Evolutionary conservation across 2,329 filamentous ascomycete genomes (phyloP).

Genomic region (Epichloe typhina): DNA sequence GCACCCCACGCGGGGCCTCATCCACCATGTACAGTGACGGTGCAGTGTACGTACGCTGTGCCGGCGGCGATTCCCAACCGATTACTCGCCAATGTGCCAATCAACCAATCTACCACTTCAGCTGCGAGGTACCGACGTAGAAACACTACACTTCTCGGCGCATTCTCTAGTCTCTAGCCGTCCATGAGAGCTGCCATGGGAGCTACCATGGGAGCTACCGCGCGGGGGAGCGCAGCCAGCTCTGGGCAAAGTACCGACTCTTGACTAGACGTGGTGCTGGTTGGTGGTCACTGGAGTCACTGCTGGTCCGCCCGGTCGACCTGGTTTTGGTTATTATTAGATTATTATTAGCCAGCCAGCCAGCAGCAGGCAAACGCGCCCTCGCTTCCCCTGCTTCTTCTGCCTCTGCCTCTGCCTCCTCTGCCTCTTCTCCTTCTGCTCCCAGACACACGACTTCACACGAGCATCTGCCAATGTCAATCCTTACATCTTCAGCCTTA

Average conservation of each 20-base stretch:
- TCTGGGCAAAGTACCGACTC: neutral
- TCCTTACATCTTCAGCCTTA: slow-evolving; percentile 4
- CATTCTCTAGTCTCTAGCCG: neutral
- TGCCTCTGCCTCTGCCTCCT: neutral
- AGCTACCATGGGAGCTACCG: neutral
- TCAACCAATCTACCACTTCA: too few relatives aligned
- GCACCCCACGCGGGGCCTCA: neutral
- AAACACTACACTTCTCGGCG: too few relatives aligned
- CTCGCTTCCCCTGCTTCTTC: neutral
- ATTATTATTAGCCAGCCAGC: too few relatives aligned
- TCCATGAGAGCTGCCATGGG: neutral
- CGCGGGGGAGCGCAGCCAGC: slow-evolving; percentile 1
- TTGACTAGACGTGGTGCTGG: too few relatives aligned
- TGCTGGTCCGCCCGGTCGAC: neutral
- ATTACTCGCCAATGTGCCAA: too few relatives aligned
- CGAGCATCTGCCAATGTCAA: slow-evolving; percentile 4
- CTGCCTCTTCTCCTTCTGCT: neutral
- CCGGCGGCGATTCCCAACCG: too few relatives aligned
- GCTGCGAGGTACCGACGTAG: too few relatives aligned
- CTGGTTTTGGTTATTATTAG: too few relatives aligned
- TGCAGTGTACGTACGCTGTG: too few relatives aligned
- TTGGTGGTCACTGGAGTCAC: too few relatives aligned
- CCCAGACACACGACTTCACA: too few relatives aligned
- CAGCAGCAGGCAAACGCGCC: neutral
- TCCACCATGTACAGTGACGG: neutral